These are phyloP conservation scores for Peribolospora baueri DNA, from an alignment of 768 basidiomycete genomes.

Conservation along the genomic window DNA sequence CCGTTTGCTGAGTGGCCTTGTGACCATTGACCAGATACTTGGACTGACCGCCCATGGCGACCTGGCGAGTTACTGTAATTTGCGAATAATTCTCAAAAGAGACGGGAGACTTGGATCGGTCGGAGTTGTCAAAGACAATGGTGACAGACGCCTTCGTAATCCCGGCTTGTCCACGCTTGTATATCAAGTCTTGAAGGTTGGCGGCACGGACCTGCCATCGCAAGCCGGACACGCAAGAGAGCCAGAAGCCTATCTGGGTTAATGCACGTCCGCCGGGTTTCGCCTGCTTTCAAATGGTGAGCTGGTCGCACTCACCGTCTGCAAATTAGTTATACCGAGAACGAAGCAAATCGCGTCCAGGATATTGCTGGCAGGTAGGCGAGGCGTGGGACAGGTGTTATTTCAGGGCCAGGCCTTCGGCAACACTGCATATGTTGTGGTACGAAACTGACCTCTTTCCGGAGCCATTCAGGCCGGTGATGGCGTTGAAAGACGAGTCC, in stretches of 20 bases:
- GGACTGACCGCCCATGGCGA: constrained; percentile 71
- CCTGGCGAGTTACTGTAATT: constrained; percentile 89
- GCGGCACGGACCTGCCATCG: constrained; percentile 56
- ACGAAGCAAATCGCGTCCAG: constrained; percentile 99
- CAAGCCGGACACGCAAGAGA: neutral
- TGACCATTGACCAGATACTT: constrained; percentile 95
- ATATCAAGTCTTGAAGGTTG: constrained; percentile 92
- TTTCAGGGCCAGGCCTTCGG: too few species aligned
- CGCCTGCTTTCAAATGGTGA: neutral
- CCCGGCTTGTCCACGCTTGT: constrained; percentile 95
- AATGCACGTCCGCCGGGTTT: neutral
- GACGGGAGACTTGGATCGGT: constrained; percentile 53
- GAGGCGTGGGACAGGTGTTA: too few species aligned
- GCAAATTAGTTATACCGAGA: constrained; percentile 88
- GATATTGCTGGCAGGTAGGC: constrained; percentile 38
- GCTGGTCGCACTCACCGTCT: constrained; percentile 32
- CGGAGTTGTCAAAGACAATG: constrained; percentile 95
- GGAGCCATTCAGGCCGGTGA: constrained; percentile 54
- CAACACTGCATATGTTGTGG: too few species aligned
- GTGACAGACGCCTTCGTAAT: constrained; percentile 93
- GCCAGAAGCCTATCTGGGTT: neutral
- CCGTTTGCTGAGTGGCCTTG: constrained; percentile 55
- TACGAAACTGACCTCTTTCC: constrained; percentile 37
- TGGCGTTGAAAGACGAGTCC: constrained; percentile 96
- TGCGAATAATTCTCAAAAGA: constrained; percentile 58